Evolutionary conservation across 306 rosid genomes (phyloP).

Genomic region (Fagus crenata): DNA sequence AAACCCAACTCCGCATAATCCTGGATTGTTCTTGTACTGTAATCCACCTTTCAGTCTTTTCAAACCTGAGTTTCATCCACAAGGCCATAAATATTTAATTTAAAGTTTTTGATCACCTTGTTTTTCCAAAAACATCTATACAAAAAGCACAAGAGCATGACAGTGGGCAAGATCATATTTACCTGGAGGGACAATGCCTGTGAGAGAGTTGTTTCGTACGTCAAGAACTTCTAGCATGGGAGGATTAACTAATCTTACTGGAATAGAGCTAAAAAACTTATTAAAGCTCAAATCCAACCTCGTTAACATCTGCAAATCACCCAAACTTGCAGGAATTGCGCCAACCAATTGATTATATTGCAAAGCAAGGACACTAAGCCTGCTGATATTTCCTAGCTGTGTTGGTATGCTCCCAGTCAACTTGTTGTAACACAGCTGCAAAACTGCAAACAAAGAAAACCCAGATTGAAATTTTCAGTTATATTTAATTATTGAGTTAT

Average conservation of each 20-base stretch:
- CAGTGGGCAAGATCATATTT: conserved; percentile 12
- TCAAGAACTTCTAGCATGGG: conserved; percentile 59
- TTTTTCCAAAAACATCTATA: background rate
- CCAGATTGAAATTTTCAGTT: background rate
- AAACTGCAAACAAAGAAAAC: conserved; percentile 50
- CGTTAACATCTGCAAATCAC: conserved; percentile 46
- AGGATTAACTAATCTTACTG: conserved; percentile 60
- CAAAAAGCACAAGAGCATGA: background rate
- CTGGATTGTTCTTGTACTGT: conserved; percentile 61
- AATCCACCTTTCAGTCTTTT: conserved; percentile 58
- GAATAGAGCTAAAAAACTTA: conserved; percentile 70
- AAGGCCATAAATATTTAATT: conserved; percentile 10
- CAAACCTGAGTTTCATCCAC: conserved; percentile 46
- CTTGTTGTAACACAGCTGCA: conserved; percentile 85
- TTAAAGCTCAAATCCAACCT: conserved; percentile 85
- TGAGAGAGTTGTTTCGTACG: conserved; percentile 71
- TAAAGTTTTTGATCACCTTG: background rate
- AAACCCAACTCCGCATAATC: conserved; percentile 73
- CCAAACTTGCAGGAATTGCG: conserved; percentile 91
- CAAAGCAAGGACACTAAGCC: conserved; percentile 66
- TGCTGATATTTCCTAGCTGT: conserved; percentile 54
- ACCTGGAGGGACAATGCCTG: conserved; percentile 75
- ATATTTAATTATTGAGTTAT: background rate
- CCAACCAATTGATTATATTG: conserved; percentile 69
- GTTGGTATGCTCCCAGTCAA: conserved; percentile 71